Evolutionary conservation across 192 early-diverging fungal genomes (phyloP).

Genomic region (Linnemannia schmuckeri): DNA sequence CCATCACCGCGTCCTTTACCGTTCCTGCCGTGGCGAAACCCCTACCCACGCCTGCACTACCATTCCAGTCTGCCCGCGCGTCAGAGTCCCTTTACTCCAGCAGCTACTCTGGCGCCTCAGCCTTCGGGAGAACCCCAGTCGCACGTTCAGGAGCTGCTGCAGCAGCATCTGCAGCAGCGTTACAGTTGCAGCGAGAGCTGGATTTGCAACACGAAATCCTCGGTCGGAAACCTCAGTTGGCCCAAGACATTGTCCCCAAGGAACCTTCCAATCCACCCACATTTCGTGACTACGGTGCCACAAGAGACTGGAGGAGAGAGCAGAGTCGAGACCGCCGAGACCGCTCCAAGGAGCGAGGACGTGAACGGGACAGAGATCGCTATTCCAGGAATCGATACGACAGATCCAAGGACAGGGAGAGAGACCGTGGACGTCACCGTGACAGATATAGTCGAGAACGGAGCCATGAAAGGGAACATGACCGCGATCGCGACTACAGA

Average conservation of each 20-base stretch:
- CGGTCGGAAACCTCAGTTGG: slow-evolving; percentile 50
- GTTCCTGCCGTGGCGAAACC: slow-evolving; percentile 54
- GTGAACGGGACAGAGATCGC: slow-evolving; percentile 35
- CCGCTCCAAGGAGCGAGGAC: slow-evolving; percentile 44
- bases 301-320: slow-evolving; percentile 50
- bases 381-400: slow-evolving; percentile 43
- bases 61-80: slow-evolving; percentile 52
- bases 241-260: slow-evolving; percentile 51
- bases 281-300: slow-evolving; percentile 53
- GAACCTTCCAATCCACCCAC: slow-evolving; percentile 43
- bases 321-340: slow-evolving; percentile 54
- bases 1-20: slow-evolving; percentile 43
- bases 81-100: slow-evolving; percentile 49
- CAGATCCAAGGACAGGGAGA: slow-evolving; percentile 38
- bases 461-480: slow-evolving; percentile 44
- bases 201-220: slow-evolving; percentile 52
- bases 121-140: slow-evolving; percentile 21
- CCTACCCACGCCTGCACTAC: slow-evolving; percentile 41
- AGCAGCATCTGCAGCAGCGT: slow-evolving; percentile 43
- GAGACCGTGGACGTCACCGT: slow-evolving; percentile 34
- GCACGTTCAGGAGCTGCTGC: slow-evolving; percentile 44
- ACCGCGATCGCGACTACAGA: slow-evolving; percentile 43
- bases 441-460: slow-evolving; percentile 46
- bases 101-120: slow-evolving; percentile 17
- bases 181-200: slow-evolving; percentile 42